Evolutionary conservation across 495 filamentous ascomycete species (phyloP), one percentile per base, ranked within the genome.

Genomic region (Penicillium roqueforti): DNA sequence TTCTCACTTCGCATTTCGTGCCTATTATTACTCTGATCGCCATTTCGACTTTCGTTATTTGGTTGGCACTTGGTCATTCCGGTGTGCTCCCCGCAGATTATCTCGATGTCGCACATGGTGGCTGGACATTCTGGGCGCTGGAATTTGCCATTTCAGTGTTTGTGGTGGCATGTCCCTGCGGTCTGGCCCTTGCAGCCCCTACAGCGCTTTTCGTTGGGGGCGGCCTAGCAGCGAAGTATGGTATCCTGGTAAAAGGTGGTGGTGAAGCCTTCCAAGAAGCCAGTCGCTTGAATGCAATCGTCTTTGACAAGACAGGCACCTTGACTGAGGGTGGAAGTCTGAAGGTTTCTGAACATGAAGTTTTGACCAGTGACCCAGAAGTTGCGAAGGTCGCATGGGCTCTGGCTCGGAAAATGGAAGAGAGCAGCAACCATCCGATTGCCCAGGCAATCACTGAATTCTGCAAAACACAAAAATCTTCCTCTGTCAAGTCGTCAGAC

Each of bases 291-390:
- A 88, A 95, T 65, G 86, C 84, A 50, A 83, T 97, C 19, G 90
- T 97, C 13, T 97, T 97, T 60, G 92, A 97, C 74, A 97, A 97
- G 75, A 97, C 92, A 0, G 92, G 92, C 0, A 97, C 92, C 1
- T 72, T 97, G 44, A 97, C 92, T 0, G 74, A 88, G 59, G 92
- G 92, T 32, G 89, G 88, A 31, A 86, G 91, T 49, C 83, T 92
- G 0, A 84, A 71, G 8, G 85, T 97, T 22, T 88, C 89, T 0
- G 87, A 95, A 41, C 80, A 86, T 50, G 75, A 85, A 57, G 57
- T 84, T 19, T 67, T 84, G 40, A 73, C 71, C 4, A 64, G 56
- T n/a, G 69, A 76, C 14, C 55, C 68, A 3, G 63, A 70, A 10
- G 44, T 73, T 4, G 34, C 72, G 23, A 51, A 65, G 22, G 50